A percentile compares a stretch with the other conserved stretches of the same genome.
phyloP scores from a whole-genome alignment of 345 rosid genomes.

The Lepidium sativum region DNA sequence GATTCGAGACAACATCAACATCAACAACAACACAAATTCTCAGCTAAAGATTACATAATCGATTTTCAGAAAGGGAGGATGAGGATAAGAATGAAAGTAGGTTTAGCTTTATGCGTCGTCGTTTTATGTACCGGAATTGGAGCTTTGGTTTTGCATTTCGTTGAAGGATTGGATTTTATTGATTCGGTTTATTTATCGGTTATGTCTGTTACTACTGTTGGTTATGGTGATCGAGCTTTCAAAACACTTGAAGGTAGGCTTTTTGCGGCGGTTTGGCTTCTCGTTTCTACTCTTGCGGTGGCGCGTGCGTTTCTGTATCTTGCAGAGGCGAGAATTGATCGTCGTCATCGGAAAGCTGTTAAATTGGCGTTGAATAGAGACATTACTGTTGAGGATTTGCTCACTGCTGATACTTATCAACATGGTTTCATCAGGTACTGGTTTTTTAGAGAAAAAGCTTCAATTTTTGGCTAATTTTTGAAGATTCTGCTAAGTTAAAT shows the following conservation, averaged over 20 bases:
- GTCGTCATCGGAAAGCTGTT: slow-evolving; percentile 50
- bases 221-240: slow-evolving; percentile 65
- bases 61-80: slow-evolving; percentile 68
- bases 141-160: slow-evolving; percentile 38
- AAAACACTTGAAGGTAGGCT: slow-evolving; percentile 51
- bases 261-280: slow-evolving; percentile 64
- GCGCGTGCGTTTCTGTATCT: slow-evolving; percentile 66
- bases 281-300: slow-evolving; percentile 63
- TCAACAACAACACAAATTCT: slow-evolving; percentile 17
- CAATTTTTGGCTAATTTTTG: not conserved
- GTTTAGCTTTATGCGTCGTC: slow-evolving; percentile 61
- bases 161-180: slow-evolving; percentile 46
- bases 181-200: slow-evolving; percentile 70
- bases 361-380: slow-evolving; percentile 59
- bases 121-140: slow-evolving; percentile 55
- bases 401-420: slow-evolving; percentile 56
- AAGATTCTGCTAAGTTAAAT: not conserved
- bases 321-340: slow-evolving; percentile 64
- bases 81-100: slow-evolving; percentile 76
- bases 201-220: slow-evolving; percentile 79
- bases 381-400: slow-evolving; percentile 53
- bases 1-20: not conserved
- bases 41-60: slow-evolving; percentile 43
- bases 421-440: slow-evolving; percentile 63
- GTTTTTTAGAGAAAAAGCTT: not conserved